phyloP scores from a whole-genome alignment of 2,329 filamentous ascomycete genomes.

The Cyphellophora attinorum region DNA sequence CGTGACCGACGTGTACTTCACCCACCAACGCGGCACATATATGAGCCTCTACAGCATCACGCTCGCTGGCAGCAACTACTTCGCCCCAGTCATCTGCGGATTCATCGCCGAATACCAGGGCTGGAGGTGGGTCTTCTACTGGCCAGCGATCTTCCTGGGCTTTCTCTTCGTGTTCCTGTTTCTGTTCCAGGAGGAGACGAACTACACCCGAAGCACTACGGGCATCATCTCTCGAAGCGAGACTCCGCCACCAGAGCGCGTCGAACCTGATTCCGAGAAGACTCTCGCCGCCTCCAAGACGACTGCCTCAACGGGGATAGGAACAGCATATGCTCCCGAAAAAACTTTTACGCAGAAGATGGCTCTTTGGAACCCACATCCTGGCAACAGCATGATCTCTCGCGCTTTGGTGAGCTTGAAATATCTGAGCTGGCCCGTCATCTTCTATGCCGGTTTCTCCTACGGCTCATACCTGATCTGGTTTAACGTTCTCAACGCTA shows the following conservation, averaged over 20 bases:
- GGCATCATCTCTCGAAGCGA: constrained; percentile 5
- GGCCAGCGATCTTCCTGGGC: constrained; percentile 12
- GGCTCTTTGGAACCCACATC: constrained; percentile 7
- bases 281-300: constrained; percentile 1
- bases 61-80: constrained; percentile 13
- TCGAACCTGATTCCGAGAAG: constrained; percentile 5
- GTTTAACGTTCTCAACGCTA: constrained; percentile 36
- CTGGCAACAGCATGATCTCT: constrained; percentile 4
- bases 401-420: constrained; percentile 7
- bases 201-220: constrained; percentile 9
- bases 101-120: constrained; percentile 17
- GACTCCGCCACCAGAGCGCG: constrained; percentile 5
- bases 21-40: constrained; percentile 15
- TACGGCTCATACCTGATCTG: constrained; percentile 30
- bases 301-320: neutral
- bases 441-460: constrained; percentile 29
- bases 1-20: constrained; percentile 33
- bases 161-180: constrained; percentile 12
- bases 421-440: constrained; percentile 24
- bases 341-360: constrained; percentile 11
- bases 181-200: constrained; percentile 18
- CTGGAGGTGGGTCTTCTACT: constrained; percentile 19
- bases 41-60: constrained; percentile 16
- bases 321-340: neutral
- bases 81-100: constrained; percentile 27